Evolutionary conservation across 257 asterid species (phyloP).

Genomic region (Nemophila menziesii): DNA sequence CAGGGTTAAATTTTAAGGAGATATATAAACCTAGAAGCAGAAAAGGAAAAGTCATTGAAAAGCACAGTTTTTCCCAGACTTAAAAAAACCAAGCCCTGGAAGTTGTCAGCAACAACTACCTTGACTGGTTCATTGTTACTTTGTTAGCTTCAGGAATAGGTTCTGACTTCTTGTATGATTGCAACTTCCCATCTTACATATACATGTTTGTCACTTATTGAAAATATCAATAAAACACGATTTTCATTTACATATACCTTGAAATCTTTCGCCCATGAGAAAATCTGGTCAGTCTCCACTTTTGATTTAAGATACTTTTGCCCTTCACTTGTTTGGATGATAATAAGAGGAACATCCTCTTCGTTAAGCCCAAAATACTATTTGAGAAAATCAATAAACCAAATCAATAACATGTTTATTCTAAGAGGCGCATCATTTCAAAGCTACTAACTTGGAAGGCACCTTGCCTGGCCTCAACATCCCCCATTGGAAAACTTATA

Average conservation of each 20-base stretch:
- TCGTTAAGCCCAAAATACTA: constrained; percentile 88
- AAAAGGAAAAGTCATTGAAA: neutral
- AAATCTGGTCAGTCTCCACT: constrained; percentile 66
- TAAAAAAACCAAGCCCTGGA: constrained; percentile 18
- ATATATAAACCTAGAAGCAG: neutral
- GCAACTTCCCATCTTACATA: constrained; percentile 19
- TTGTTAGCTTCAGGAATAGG: constrained; percentile 21
- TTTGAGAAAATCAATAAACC: constrained; percentile 10
- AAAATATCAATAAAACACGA: neutral
- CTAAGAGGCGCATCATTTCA: constrained; percentile 10
- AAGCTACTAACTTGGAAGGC: constrained; percentile 72
- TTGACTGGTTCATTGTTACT: constrained; percentile 17
- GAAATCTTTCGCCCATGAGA: constrained; percentile 67
- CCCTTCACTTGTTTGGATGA: constrained; percentile 59
- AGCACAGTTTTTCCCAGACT: constrained; percentile 22
- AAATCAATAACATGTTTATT: constrained; percentile 12
- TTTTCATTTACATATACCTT: constrained; percentile 34
- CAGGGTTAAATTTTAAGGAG: neutral
- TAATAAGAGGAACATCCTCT: constrained; percentile 69
- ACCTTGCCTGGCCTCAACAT: constrained; percentile 74
- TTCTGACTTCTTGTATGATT: constrained; percentile 19
- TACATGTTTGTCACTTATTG: neutral
- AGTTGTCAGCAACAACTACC: constrained; percentile 22
- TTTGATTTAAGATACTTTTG: constrained; percentile 61
- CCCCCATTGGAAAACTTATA: constrained; percentile 69